Evolutionary conservation across 2,329 filamentous ascomycete genomes (phyloP).

Genomic region (Fusarium sp.): DNA sequence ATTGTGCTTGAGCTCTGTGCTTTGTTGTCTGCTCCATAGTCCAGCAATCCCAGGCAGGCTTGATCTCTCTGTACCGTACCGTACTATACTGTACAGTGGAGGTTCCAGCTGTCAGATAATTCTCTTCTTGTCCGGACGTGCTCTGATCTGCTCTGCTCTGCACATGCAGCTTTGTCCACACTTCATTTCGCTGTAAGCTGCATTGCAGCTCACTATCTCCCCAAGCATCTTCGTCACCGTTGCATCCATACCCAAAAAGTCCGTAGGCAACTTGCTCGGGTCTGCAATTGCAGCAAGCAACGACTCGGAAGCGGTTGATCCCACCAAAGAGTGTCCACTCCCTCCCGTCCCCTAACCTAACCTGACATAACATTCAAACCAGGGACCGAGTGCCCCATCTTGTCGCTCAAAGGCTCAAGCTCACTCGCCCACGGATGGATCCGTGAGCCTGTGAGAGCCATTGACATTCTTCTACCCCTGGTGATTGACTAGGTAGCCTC

Average conservation of each 20-base stretch:
- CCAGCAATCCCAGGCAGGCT: neutral
- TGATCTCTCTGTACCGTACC: neutral
- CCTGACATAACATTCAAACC: constrained; percentile 28
- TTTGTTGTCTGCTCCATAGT: constrained; percentile 4
- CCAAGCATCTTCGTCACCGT: constrained; percentile 36
- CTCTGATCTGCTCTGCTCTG: neutral
- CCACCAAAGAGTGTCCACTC: constrained; percentile 34
- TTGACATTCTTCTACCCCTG: constrained; percentile 33
- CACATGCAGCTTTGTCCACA: constrained; percentile 13
- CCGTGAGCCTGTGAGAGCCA: constrained; percentile 37
- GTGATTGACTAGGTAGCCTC: constrained; percentile 1
- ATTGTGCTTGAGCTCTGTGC: constrained; percentile 23
- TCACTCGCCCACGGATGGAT: constrained; percentile 35
- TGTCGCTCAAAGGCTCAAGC: constrained; percentile 26
- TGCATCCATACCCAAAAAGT: constrained; percentile 23
- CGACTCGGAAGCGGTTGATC: constrained; percentile 30
- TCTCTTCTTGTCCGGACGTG: neutral
- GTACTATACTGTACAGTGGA: neutral
- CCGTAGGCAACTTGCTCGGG: neutral
- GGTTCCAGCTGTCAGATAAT: constrained; percentile 4
- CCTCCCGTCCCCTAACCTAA: constrained; percentile 31
- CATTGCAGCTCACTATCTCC: constrained; percentile 29
- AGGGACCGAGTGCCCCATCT: constrained; percentile 36
- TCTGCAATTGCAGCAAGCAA: constrained; percentile 2
- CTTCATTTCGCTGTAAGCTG: constrained; percentile 18